phyloP scores from a whole-genome alignment of 78 protist species.

The Cavenderia fasciculata region DNA sequence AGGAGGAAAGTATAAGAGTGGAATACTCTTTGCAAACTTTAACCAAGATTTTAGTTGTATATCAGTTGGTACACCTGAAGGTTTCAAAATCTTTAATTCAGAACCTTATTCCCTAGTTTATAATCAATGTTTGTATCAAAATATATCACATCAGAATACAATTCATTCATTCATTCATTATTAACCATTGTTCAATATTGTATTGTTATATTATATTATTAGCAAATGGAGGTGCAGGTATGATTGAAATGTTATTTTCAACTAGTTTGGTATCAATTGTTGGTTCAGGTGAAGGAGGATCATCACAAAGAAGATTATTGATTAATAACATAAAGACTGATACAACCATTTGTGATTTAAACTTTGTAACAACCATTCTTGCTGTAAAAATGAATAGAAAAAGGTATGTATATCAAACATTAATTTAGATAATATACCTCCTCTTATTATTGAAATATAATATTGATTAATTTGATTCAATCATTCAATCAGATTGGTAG shows the following conservation, averaged over 20 bases:
- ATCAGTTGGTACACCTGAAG: slow-evolving; percentile 92
- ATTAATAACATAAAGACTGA: slow-evolving; percentile 83
- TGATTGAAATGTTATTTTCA: slow-evolving; percentile 96
- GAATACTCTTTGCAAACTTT: slow-evolving; percentile 73
- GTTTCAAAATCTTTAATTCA: slow-evolving; percentile 94
- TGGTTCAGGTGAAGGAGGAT: slow-evolving; percentile 90
- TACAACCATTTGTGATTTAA: slow-evolving; percentile 70
- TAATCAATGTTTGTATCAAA: slow-evolving; percentile 36
- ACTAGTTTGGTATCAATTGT: slow-evolving; percentile 95
- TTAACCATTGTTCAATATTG: background rate
- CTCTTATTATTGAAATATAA: background rate
- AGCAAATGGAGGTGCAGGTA: slow-evolving; percentile 93
- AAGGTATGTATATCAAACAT: slow-evolving; percentile 19
- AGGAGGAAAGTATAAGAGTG: slow-evolving; percentile 46
- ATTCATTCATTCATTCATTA: background rate
- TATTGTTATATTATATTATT: background rate
- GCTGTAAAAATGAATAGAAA: slow-evolving; percentile 74
- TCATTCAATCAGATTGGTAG: slow-evolving; percentile 62
- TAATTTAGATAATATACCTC: background rate
- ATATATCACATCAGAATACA: background rate
- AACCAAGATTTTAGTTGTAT: slow-evolving; percentile 93
- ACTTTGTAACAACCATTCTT: slow-evolving; percentile 77
- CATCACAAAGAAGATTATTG: slow-evolving; percentile 76
- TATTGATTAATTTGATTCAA: background rate
- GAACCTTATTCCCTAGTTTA: slow-evolving; percentile 93